Base-by-base conservation (phyloP, 495 filamentous ascomycete genomes). In the Penicillium samsonianum region DNA sequence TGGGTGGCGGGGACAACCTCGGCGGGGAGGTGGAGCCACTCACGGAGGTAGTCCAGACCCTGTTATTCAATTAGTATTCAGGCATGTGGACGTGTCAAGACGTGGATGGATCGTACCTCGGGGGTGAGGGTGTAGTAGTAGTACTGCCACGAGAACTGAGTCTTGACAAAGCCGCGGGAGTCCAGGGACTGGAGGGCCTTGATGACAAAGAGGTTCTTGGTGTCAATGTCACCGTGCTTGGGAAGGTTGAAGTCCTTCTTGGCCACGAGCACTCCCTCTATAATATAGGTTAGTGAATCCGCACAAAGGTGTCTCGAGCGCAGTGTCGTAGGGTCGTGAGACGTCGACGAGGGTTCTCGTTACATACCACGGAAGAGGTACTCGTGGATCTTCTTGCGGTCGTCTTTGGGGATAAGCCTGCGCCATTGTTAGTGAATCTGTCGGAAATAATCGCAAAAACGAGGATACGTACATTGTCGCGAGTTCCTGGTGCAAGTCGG, bases 61-160 rank as follows among this genome's bases (percentile, higher is more conserved):
- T 72, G 44, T n/a, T 56, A 22, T 48, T 26, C 4, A 9, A 45
- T 55, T 55, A 55, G 53, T 38, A 47, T 38, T 37, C 9, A 23
- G 0, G 9, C n/a, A n/a, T 38, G n/a, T n/a, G n/a, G 12, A 1
- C 7, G 17, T 6, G 26, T 37, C 17, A n/a, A n/a, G 14, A 14
- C 38, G 22, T 33, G n/a, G 8, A 19, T 38, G 22, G 2, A 57
- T 60, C 70, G 20, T 72, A 72, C 70, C 74, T 97, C 93, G 68
- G 92, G 91, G 75, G 94, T 98, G 75, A 98, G 87, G 78, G 95
- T 98, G 88, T 98, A 98, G 89, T 98, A 98, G 87, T 97, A 98
- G 87, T 92, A 98, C 84, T 98, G 94, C 94, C 94, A 98, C 60
- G 91, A 96, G 89, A 98, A 98, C 78, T 92, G 94, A 66, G 94